Evolutionary conservation across 2,329 filamentous ascomycete species (phyloP).

Genomic region (Aphanoascus verrucosus): DNA sequence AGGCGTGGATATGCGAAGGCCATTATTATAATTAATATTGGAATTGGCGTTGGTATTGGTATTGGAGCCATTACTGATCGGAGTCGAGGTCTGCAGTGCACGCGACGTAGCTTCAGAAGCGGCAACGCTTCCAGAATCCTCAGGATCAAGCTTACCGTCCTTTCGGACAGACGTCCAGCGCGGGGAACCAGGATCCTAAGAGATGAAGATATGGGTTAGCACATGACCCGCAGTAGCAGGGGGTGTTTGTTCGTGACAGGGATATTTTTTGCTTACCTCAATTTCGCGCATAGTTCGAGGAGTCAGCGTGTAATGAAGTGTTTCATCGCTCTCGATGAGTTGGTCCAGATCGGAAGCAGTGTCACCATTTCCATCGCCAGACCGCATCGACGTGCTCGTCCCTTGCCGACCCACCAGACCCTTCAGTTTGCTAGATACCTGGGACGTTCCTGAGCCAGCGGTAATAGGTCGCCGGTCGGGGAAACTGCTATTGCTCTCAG

Average conservation of each 20-base stretch:
- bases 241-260: background rate
- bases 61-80: background rate
- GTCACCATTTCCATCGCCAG: constrained; percentile 30
- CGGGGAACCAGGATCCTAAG: constrained; percentile 27
- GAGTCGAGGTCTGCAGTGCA: background rate
- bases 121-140: background rate
- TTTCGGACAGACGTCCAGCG: constrained; percentile 25
- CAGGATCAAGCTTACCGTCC: constrained; percentile 21
- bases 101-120: background rate
- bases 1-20: constrained; percentile 1
- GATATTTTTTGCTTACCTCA: constrained; percentile 50
- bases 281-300: constrained; percentile 68
- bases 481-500: constrained; percentile 28
- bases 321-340: constrained; percentile 70
- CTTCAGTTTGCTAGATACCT: constrained; percentile 34
- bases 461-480: constrained; percentile 32
- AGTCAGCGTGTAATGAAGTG: constrained; percentile 71
- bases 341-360: constrained; percentile 64
- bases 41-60: no score
- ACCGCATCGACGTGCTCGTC: constrained; percentile 15
- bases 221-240: background rate
- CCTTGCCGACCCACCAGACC: constrained; percentile 30
- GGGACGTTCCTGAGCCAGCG: constrained; percentile 32
- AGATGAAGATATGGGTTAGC: constrained; percentile 3
- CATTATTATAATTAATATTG: background rate